phyloP scores from a whole-genome alignment of 768 basidiomycete species.

The Mycena rebaudengoi region DNA sequence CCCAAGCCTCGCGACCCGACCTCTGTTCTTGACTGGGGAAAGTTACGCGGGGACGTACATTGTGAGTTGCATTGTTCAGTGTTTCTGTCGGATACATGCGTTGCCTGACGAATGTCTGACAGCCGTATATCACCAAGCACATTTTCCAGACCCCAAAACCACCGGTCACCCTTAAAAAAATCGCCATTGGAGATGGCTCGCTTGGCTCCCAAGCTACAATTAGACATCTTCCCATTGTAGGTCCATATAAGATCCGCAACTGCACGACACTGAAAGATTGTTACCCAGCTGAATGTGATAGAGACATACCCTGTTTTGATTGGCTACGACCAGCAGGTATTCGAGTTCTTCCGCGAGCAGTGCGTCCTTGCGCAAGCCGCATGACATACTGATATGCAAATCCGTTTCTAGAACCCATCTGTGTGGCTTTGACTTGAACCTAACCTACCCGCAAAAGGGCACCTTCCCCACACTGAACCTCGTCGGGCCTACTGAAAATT shows the following conservation, averaged over 20 bases:
- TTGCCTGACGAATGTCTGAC: neutral
- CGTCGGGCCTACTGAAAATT: neutral
- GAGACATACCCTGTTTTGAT: constrained; percentile 58
- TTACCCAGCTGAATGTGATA: constrained; percentile 16
- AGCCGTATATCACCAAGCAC: constrained; percentile 64
- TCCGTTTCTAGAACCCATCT: constrained; percentile 43
- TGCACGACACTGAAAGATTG: neutral
- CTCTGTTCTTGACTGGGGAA: constrained; percentile 58
- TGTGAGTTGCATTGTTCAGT: constrained; percentile 36
- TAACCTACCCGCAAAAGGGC: constrained; percentile 57
- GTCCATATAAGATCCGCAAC: neutral
- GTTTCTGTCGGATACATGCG: neutral
- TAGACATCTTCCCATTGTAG: constrained; percentile 47
- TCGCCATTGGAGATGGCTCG: constrained; percentile 60
- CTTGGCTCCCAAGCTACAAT: constrained; percentile 46
- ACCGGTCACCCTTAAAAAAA: constrained; percentile 55
- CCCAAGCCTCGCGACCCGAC: constrained; percentile 57
- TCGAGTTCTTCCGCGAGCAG: constrained; percentile 58
- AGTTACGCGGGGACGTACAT: constrained; percentile 65
- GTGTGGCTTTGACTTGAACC: constrained; percentile 57
- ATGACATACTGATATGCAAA: neutral
- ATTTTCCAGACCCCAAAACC: constrained; percentile 52
- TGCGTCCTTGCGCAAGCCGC: constrained; percentile 33
- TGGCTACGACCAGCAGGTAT: constrained; percentile 56
- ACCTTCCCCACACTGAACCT: constrained; percentile 36